phyloP scores from a whole-genome alignment of 805 yeast genomes.

The Pichia rugopelliculosa region DNA sequence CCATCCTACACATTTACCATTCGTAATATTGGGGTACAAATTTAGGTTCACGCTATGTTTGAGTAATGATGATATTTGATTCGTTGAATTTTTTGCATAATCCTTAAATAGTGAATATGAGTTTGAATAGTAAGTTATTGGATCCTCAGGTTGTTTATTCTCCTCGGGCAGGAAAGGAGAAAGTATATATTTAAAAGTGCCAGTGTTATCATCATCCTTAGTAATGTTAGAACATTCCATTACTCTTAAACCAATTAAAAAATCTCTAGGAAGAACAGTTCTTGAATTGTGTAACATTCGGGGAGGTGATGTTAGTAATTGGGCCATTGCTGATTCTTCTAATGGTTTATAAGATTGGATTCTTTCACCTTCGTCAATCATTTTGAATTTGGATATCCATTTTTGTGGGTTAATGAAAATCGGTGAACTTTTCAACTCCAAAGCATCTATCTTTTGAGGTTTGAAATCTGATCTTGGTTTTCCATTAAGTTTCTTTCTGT shows the following conservation, averaged over 20 bases:
- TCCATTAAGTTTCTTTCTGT: background rate
- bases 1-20: conserved; percentile 4
- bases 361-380: conserved; percentile 11
- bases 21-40: conserved; percentile 1
- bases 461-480: background rate
- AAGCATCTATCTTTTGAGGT: background rate
- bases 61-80: background rate
- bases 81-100: background rate
- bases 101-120: background rate
- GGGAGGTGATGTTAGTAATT: conserved; percentile 34
- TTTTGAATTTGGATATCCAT: conserved; percentile 16
- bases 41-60: background rate
- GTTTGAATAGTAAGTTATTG: conserved; percentile 6
- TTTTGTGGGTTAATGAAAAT: conserved; percentile 20
- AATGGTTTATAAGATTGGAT: conserved; percentile 20
- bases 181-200: background rate
- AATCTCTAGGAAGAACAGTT: conserved; percentile 32
- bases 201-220: conserved; percentile 19
- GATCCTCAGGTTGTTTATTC: conserved; percentile 4
- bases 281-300: conserved; percentile 34
- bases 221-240: conserved; percentile 15
- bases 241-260: conserved; percentile 30
- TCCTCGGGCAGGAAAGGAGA: conserved; percentile 5
- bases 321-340: conserved; percentile 32
- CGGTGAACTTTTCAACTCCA: conserved; percentile 10